Percentiles rank a stretch among this genome's conserved stretches.
phyloP scores from a whole-genome alignment of 164 flowering plant species.

The Magnolia sinica region DNA sequence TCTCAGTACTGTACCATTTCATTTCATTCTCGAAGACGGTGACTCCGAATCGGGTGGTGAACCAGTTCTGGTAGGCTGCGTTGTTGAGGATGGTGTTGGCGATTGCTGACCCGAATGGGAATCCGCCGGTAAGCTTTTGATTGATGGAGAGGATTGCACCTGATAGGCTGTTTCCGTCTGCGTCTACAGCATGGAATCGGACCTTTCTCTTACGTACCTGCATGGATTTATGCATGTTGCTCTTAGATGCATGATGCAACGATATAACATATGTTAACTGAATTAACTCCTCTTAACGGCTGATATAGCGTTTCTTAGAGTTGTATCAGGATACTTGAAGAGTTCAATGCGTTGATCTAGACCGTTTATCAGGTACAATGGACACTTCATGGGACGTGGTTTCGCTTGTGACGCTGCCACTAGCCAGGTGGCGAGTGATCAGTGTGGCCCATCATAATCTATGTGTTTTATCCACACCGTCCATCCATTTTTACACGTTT shows the following conservation, averaged over 20 bases:
- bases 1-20: constrained; percentile 70
- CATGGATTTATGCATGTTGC: constrained; percentile 14
- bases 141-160: constrained; percentile 35
- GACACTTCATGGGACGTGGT: too few relatives aligned
- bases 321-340: too few relatives aligned
- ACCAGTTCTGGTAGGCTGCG: constrained; percentile 58
- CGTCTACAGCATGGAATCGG: constrained; percentile 37
- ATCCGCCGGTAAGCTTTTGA: constrained; percentile 20
- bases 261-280: too few relatives aligned
- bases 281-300: too few relatives aligned
- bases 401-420: too few relatives aligned
- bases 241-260: constrained; percentile 12
- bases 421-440: too few relatives aligned
- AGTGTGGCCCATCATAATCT: too few relatives aligned
- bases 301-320: too few relatives aligned
- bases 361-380: too few relatives aligned
- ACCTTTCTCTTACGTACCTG: constrained; percentile 47
- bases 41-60: constrained; percentile 45
- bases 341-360: too few relatives aligned
- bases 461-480: too few relatives aligned
- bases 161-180: constrained; percentile 30
- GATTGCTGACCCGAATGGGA: constrained; percentile 63
- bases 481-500: too few relatives aligned
- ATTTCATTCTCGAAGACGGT: constrained; percentile 63
- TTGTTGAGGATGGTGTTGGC: constrained; percentile 43